Percentiles rank a stretch among this genome's conserved stretches.
Evolutionary conservation across 768 basidiomycete species (phyloP).

Genomic region (Russula brevipes): DNA sequence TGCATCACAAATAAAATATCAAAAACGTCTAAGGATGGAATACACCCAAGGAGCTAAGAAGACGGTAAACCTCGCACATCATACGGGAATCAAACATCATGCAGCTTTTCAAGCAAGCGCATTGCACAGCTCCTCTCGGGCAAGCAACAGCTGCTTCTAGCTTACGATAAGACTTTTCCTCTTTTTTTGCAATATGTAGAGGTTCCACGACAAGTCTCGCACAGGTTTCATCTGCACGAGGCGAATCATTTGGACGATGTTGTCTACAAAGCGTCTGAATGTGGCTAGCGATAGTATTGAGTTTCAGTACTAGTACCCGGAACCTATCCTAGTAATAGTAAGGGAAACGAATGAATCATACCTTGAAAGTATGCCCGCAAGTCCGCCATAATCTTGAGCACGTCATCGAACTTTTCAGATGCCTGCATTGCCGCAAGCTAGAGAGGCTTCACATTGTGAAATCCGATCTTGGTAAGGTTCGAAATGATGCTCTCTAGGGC

Average conservation of each 20-base stretch:
- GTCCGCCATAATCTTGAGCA: too few species aligned
- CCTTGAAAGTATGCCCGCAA: conserved; percentile 76
- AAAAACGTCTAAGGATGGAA: too few species aligned
- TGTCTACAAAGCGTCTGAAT: conserved; percentile 43
- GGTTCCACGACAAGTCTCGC: conserved; percentile 46
- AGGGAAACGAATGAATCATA: conserved; percentile 27
- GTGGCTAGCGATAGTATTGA: conserved; percentile 34
- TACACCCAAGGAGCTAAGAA: background rate
- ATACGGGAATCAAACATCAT: background rate
- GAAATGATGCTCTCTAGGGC: too few species aligned
- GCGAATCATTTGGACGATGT: conserved; percentile 37
- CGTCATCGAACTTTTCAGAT: too few species aligned
- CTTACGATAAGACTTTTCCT: conserved; percentile 49
- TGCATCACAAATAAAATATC: too few species aligned
- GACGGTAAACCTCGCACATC: background rate
- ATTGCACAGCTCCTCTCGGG: conserved; percentile 38
- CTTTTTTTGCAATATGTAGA: conserved; percentile 36
- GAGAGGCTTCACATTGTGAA: too few species aligned
- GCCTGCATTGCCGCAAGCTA: too few species aligned
- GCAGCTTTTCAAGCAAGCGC: background rate
- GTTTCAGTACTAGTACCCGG: background rate
- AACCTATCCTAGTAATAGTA: background rate
- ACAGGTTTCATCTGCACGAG: conserved; percentile 40
- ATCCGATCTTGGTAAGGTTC: too few species aligned
- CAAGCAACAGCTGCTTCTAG: conserved; percentile 44